These are phyloP conservation scores for Macrolepiota dolichaula DNA, from an alignment of 768 basidiomycete species.

Conservation along the genomic window DNA sequence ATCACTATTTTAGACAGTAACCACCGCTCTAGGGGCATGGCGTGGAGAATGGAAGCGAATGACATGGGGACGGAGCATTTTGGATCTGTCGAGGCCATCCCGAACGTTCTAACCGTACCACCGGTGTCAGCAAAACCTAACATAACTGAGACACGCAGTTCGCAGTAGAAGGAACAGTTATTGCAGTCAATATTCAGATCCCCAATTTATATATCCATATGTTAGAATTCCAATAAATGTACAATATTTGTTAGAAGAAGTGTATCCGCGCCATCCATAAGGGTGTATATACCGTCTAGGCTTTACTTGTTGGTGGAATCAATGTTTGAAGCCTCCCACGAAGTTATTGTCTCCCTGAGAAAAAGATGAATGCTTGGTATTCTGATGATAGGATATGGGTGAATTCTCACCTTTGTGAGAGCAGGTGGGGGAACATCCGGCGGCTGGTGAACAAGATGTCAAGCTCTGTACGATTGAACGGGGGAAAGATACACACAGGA, in stretches of 20 bases:
- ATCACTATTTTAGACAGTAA: too few relatives aligned
- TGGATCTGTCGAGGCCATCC: too few relatives aligned
- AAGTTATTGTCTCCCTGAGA: background rate
- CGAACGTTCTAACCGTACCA: too few relatives aligned
- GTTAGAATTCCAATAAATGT: background rate
- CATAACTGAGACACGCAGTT: too few relatives aligned
- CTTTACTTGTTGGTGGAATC: background rate
- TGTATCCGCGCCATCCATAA: background rate
- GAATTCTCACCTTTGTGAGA: background rate
- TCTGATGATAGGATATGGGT: background rate
- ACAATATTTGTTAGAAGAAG: background rate
- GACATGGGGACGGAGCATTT: too few relatives aligned
- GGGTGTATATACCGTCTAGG: too few relatives aligned
- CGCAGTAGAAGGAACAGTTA: background rate
- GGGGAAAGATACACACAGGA: background rate
- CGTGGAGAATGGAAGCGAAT: too few relatives aligned
- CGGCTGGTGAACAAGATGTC: background rate
- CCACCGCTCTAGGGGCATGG: too few relatives aligned
- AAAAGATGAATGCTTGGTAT: too few relatives aligned
- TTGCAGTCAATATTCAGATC: background rate
- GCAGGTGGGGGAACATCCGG: background rate
- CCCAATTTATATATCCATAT: background rate
- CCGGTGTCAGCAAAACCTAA: too few relatives aligned
- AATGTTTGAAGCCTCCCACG: background rate
- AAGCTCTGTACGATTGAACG: background rate